Evolutionary conservation across 2,329 filamentous ascomycete species (phyloP).

Genomic region (Beauveria australis): DNA sequence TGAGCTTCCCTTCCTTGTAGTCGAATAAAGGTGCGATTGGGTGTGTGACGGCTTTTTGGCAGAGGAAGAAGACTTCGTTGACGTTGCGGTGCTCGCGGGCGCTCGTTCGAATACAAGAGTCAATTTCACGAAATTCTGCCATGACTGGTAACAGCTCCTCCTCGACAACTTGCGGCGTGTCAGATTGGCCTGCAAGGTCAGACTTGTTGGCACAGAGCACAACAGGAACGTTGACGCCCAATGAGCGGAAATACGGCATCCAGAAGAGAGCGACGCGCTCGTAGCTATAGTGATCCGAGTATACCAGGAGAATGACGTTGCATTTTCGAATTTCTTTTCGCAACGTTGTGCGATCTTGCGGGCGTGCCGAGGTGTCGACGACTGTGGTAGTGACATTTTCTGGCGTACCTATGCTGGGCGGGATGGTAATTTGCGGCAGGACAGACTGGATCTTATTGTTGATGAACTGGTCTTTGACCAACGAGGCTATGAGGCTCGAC

Average conservation of each 20-base stretch:
- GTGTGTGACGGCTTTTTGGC: conserved; percentile 95
- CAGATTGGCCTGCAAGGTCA: conserved; percentile 69
- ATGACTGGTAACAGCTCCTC: conserved; percentile 98
- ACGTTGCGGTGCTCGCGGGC: conserved; percentile 88
- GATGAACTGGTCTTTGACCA: conserved; percentile 96
- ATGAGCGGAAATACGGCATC: conserved; percentile 95
- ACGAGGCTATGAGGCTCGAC: conserved; percentile 84
- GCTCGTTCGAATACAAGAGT: conserved; percentile 93
- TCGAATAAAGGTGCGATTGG: conserved; percentile 95
- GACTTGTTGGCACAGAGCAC: conserved; percentile 96
- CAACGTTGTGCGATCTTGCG: conserved; percentile 82
- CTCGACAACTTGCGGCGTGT: conserved; percentile 76
- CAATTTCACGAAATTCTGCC: conserved; percentile 97
- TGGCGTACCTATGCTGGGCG: conserved; percentile 83
- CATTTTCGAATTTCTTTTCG: conserved; percentile 93
- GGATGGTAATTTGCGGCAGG: conserved; percentile 89
- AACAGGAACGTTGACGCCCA: conserved; percentile 97
- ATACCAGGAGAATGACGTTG: conserved; percentile 93
- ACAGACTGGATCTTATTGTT: conserved; percentile 92
- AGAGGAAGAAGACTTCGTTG: conserved; percentile 94
- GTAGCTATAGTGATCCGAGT: conserved; percentile 98
- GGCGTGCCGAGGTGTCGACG: conserved; percentile 91
- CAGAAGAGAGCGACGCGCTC: conserved; percentile 94
- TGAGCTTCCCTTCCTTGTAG: conserved; percentile 82
- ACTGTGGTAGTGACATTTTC: conserved; percentile 97